Evolutionary conservation across 2,329 filamentous ascomycete genomes (phyloP).

Genomic region (Microthyrium microscopicum): DNA sequence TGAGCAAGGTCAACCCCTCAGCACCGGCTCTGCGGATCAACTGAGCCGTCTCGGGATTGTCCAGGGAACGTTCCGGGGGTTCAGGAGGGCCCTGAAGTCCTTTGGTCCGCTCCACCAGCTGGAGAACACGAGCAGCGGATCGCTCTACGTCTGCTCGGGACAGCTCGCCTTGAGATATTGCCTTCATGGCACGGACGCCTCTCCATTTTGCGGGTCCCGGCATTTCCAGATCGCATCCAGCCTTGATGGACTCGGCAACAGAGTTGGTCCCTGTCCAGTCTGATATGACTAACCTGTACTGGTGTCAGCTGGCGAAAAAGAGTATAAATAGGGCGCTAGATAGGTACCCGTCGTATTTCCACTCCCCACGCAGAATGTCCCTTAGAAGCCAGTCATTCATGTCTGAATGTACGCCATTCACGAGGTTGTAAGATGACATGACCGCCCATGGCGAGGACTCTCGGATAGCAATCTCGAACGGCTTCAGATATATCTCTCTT

Average conservation of each 20-base stretch:
- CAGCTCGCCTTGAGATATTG: constrained; percentile 19
- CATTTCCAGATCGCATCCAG: constrained; percentile 25
- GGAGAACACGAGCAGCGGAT: constrained; percentile 39
- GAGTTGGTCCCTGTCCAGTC: constrained; percentile 25
- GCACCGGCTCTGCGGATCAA: constrained; percentile 45
- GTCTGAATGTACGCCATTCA: constrained; percentile 40
- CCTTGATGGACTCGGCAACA: constrained; percentile 19
- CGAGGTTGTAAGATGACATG: constrained; percentile 52
- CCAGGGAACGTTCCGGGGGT: constrained; percentile 37
- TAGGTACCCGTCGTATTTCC: constrained; percentile 19
- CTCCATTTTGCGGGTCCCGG: constrained; percentile 24
- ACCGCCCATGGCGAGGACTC: constrained; percentile 51
- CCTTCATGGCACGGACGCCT: constrained; percentile 19
- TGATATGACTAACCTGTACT: constrained; percentile 18
- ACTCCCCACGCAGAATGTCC: constrained; percentile 23
- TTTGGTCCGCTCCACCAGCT: constrained; percentile 45
- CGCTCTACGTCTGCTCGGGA: constrained; percentile 31
- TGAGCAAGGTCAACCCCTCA: constrained; percentile 47
- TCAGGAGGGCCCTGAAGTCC: constrained; percentile 42
- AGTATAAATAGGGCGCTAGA: background rate
- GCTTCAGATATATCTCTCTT: constrained; percentile 55
- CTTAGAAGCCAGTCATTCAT: constrained; percentile 25
- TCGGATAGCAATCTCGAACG: constrained; percentile 55
- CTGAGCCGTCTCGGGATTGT: constrained; percentile 35
- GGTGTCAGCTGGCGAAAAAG: background rate